These are phyloP conservation scores for Noccaea bulbosa DNA, from an alignment of 345 rosid genomes.

Conservation along the genomic window DNA sequence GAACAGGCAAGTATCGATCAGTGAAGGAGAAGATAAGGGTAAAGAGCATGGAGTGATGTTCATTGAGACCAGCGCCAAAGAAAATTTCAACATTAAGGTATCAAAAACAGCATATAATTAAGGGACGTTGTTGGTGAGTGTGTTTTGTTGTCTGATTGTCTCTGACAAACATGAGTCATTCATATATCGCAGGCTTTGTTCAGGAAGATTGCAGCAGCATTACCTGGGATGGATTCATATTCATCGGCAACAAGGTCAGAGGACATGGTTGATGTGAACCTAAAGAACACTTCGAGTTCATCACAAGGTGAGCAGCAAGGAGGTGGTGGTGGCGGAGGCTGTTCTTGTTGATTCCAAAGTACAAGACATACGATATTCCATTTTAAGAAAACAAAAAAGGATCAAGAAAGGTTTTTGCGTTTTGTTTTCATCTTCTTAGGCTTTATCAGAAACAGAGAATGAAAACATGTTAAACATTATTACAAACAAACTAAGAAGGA, in stretches of 20 bases:
- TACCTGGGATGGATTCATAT: conserved; percentile 93
- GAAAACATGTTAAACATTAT: neutral
- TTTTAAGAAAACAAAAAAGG: neutral
- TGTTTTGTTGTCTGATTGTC: neutral
- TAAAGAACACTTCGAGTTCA: conserved; percentile 69
- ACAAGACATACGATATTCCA: neutral
- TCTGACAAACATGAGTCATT: conserved; percentile 4
- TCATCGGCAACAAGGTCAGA: conserved; percentile 73
- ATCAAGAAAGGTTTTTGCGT: neutral
- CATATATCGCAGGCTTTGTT: conserved; percentile 69
- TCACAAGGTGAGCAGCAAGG: conserved; percentile 77
- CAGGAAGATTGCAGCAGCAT: conserved; percentile 89
- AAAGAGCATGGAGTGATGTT: conserved; percentile 84
- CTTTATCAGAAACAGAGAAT: neutral
- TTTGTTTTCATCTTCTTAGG: neutral
- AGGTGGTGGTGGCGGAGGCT: conserved; percentile 54
- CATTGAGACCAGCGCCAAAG: conserved; percentile 94
- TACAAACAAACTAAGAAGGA: neutral
- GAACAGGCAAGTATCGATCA: conserved; percentile 84
- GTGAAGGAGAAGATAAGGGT: conserved; percentile 86
- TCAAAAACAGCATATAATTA: no score
- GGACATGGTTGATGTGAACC: conserved; percentile 97
- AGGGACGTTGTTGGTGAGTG: no score
- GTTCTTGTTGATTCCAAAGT: conserved; percentile 60
- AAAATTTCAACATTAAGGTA: conserved; percentile 91